These are phyloP conservation scores for Gnomoniopsis smithogilvyi DNA, from an alignment of 2,329 filamentous ascomycete genomes.

Conservation along the genomic window DNA sequence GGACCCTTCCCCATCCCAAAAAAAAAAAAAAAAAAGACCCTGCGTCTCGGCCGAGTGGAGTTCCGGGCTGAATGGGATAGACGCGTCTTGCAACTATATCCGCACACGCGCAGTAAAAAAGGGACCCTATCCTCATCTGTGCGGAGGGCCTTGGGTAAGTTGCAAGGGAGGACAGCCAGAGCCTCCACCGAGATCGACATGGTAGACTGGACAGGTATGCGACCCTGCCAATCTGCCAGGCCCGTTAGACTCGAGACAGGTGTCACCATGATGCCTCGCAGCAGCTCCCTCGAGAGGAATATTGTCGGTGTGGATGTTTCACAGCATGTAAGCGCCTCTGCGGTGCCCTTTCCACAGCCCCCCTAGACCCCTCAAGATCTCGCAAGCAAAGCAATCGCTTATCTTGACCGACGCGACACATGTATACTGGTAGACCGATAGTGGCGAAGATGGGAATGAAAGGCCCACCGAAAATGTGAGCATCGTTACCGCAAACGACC, in stretches of 20 bases:
- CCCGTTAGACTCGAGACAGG: too few species aligned
- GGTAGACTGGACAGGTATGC: too few species aligned
- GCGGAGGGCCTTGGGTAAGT: background rate
- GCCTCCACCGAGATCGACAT: too few species aligned
- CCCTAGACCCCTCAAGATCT: background rate
- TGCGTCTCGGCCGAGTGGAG: background rate
- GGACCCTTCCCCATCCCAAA: background rate
- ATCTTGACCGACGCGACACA: too few species aligned
- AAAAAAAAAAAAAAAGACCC: too few species aligned
- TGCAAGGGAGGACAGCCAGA: background rate
- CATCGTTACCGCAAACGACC: background rate
- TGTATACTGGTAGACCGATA: too few species aligned
- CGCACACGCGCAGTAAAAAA: too few species aligned
- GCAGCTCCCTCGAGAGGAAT: too few species aligned
- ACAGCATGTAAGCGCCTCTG: background rate
- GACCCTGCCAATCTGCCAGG: too few species aligned
- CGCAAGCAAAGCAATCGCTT: too few species aligned
- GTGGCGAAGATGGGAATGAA: too few species aligned
- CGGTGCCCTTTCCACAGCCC: background rate
- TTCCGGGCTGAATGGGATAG: background rate
- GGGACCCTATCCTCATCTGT: background rate
- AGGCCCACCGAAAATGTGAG: background rate
- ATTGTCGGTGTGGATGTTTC: background rate
- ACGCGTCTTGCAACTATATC: background rate
- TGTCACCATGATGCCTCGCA: too few species aligned